phyloP scores from a whole-genome alignment of 73 alveolate genomes.

The Paramecium primaurelia region DNA sequence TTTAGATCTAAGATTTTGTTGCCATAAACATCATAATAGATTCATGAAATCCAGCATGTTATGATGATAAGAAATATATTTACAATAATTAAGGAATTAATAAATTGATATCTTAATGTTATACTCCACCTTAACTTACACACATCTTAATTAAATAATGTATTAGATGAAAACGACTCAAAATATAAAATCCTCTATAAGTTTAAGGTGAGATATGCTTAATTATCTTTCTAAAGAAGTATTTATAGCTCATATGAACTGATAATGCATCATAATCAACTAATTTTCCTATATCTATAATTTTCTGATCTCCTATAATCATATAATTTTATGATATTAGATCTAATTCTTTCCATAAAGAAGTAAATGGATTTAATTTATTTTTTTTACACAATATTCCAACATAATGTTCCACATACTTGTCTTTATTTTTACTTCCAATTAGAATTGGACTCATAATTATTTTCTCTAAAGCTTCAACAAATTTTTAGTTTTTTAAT shows the following conservation, averaged over 20 bases:
- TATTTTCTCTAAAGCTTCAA: conserved; percentile 29
- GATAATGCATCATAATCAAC: conserved; percentile 50
- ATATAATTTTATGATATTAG: neutral
- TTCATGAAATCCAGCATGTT: conserved; percentile 56
- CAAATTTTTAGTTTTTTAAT: neutral
- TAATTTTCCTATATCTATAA: conserved; percentile 19
- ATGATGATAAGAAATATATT: neutral
- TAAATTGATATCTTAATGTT: neutral
- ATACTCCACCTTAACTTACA: neutral
- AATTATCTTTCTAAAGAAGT: conserved; percentile 41
- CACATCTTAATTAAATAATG: conserved; percentile 32
- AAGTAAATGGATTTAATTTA: neutral
- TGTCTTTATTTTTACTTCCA: conserved; percentile 27
- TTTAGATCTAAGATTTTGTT: neutral
- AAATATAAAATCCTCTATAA: conserved; percentile 34
- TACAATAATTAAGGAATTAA: neutral
- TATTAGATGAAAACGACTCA: neutral
- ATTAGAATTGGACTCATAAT: conserved; percentile 34
- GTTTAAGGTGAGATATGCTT: conserved; percentile 22
- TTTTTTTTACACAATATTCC: neutral
- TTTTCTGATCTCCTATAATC: conserved; percentile 3
- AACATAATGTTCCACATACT: conserved; percentile 28
- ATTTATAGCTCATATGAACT: conserved; percentile 20
- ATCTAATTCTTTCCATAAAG: conserved; percentile 38
- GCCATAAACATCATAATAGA: conserved; percentile 34